Evolutionary conservation across 2,329 filamentous ascomycete genomes (phyloP).

Genomic region (Davidsoniella australis): DNA sequence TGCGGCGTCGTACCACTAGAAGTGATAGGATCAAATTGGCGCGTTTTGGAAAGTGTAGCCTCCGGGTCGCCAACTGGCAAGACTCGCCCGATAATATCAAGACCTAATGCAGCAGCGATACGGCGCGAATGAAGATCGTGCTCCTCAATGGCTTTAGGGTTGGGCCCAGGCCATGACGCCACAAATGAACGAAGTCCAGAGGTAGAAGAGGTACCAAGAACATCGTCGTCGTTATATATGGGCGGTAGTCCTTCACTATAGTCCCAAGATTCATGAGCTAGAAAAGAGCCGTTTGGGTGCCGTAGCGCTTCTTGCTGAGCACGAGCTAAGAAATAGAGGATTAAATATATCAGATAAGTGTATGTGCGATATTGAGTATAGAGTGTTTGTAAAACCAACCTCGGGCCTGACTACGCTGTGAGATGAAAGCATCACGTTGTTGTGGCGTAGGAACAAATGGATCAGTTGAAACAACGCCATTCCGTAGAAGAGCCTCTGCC

Average conservation of each 20-base stretch:
- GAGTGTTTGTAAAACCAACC: constrained; percentile 1
- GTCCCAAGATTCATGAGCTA: too few relatives aligned
- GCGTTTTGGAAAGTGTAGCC: constrained; percentile 17
- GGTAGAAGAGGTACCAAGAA: constrained; percentile 44
- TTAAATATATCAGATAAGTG: too few relatives aligned
- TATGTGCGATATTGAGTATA: neutral
- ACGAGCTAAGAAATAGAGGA: too few relatives aligned
- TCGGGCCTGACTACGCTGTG: constrained; percentile 3
- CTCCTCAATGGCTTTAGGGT: constrained; percentile 36
- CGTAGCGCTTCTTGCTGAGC: too few relatives aligned
- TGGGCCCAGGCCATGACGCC: constrained; percentile 28
- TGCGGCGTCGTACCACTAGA: neutral
- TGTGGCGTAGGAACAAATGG: constrained; percentile 8
- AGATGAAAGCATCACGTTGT: constrained; percentile 3
- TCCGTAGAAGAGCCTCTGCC: constrained; percentile 3
- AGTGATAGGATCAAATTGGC: constrained; percentile 16
- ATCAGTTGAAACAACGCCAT: constrained; percentile 6
- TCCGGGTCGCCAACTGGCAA: constrained; percentile 26
- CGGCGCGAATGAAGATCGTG: constrained; percentile 53
- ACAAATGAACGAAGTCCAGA: constrained; percentile 47
- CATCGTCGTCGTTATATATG: too few relatives aligned
- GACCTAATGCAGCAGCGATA: constrained; percentile 63
- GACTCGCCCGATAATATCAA: constrained; percentile 52
- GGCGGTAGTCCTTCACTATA: too few relatives aligned
- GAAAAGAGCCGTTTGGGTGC: too few relatives aligned